These are phyloP conservation scores for Apocynum venetum DNA, from an alignment of 257 asterid species.

Conservation along the genomic window DNA sequence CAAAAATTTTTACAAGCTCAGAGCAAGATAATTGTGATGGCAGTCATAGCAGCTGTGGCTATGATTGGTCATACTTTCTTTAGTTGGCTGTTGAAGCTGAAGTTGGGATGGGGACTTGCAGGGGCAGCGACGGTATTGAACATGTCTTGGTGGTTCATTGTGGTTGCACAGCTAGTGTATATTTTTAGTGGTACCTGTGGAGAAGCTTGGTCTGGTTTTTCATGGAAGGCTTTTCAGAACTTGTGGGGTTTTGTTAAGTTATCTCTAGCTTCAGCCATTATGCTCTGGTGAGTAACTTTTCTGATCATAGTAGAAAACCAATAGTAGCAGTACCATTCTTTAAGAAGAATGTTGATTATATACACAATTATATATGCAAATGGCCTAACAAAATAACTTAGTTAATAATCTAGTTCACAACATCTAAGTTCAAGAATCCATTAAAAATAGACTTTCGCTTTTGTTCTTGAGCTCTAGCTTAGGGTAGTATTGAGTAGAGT, in stretches of 20 bases:
- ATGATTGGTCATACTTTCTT: constrained; percentile 32
- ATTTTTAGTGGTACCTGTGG: constrained; percentile 49
- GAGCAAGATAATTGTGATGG: constrained; percentile 53
- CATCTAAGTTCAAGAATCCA: too few relatives aligned
- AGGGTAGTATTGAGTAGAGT: too few relatives aligned
- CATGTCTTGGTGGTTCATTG: constrained; percentile 57
- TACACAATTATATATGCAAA: too few relatives aligned
- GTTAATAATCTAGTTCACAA: too few relatives aligned
- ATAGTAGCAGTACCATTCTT: too few relatives aligned
- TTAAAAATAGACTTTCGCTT: too few relatives aligned
- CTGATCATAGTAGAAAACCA: too few relatives aligned
- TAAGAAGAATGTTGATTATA: too few relatives aligned
- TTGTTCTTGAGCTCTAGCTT: too few relatives aligned
- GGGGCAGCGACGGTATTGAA: constrained; percentile 48
- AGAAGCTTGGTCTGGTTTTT: constrained; percentile 55
- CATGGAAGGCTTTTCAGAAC: constrained; percentile 38
- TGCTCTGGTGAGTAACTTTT: constrained; percentile 65
- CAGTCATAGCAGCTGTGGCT: constrained; percentile 34
- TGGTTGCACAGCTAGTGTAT: constrained; percentile 43
- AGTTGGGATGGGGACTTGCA: constrained; percentile 51
- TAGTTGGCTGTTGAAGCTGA: constrained; percentile 58
- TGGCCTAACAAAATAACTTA: too few relatives aligned
- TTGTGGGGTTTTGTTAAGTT: constrained; percentile 47
- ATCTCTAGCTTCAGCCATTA: constrained; percentile 56
- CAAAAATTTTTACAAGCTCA: too few relatives aligned